Evolutionary conservation across 202 grass and related monocot genomes (phyloP).

Genomic region (Panicum virgatum): DNA sequence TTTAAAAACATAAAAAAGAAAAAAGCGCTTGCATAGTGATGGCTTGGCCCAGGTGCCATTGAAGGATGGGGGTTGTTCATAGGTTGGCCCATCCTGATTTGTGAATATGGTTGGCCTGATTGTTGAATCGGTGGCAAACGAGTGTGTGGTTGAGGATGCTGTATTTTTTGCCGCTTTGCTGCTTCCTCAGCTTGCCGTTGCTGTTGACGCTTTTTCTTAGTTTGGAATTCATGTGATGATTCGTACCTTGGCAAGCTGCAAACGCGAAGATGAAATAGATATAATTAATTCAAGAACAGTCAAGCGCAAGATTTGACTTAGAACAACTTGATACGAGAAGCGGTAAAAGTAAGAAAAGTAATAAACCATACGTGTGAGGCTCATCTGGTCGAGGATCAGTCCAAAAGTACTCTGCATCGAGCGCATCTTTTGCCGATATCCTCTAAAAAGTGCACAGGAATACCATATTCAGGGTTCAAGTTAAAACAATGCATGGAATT

Average conservation of each 20-base stretch:
- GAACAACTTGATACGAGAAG: slow-evolving; percentile 5
- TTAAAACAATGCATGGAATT: slow-evolving; percentile 7
- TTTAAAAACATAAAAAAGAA: too few relatives aligned
- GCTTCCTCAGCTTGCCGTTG: slow-evolving; percentile 83
- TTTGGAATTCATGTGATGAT: slow-evolving; percentile 86
- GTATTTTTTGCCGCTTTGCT: slow-evolving; percentile 72
- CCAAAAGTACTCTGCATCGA: slow-evolving; percentile 94
- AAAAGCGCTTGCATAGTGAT: slow-evolving; percentile 76
- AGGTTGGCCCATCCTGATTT: slow-evolving; percentile 60
- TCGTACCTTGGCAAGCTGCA: slow-evolving; percentile 83
- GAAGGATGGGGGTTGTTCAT: slow-evolving; percentile 55
- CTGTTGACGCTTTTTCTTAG: slow-evolving; percentile 88
- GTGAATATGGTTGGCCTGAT: slow-evolving; percentile 59
- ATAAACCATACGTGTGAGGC: slow-evolving; percentile 56
- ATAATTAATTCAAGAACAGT: not conserved
- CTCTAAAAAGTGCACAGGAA: slow-evolving; percentile 53
- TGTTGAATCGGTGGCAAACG: slow-evolving; percentile 85
- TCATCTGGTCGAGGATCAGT: slow-evolving; percentile 75
- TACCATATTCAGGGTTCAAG: slow-evolving; percentile 20
- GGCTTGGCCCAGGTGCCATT: slow-evolving; percentile 58
- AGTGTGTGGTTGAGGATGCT: slow-evolving; percentile 73
- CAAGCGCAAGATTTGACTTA: not conserved
- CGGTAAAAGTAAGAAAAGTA: not conserved
- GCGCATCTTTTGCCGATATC: slow-evolving; percentile 82
- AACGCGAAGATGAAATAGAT: slow-evolving; percentile 12